Evolutionary conservation across 2,329 filamentous ascomycete genomes (phyloP).

Genomic region (Colletotrichum noveboracense): DNA sequence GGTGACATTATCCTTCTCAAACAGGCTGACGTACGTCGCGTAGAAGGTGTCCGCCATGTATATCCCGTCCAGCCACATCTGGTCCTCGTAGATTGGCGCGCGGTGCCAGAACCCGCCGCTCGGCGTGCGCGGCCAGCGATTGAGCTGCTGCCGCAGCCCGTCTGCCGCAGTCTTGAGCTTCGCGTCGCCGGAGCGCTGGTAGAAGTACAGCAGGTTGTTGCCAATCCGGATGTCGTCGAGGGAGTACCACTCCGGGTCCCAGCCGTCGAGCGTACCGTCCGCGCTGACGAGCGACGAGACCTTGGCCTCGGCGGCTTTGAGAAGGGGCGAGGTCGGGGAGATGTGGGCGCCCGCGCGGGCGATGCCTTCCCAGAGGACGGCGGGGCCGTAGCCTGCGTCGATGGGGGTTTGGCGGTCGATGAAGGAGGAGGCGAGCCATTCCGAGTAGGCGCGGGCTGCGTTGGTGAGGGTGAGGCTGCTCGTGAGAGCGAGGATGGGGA

Average conservation of each 20-base stretch:
- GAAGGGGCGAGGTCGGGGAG: neutral
- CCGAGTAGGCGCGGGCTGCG: neutral
- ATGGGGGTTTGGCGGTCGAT: neutral
- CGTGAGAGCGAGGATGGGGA: neutral
- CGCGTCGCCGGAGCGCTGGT: slow-evolving; percentile 46
- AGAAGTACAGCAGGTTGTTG: slow-evolving; percentile 55
- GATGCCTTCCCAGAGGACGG: slow-evolving; percentile 13
- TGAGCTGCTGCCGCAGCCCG: slow-evolving; percentile 48
- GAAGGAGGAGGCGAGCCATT: slow-evolving; percentile 14
- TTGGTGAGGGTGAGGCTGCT: neutral
- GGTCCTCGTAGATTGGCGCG: slow-evolving; percentile 45
- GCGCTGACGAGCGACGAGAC: slow-evolving; percentile 12
- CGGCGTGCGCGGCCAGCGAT: slow-evolving; percentile 53
- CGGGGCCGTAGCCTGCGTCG: slow-evolving; percentile 1
- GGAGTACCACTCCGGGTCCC: slow-evolving; percentile 54
- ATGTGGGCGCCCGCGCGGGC: neutral
- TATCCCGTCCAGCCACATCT: slow-evolving; percentile 65
- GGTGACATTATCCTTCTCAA: slow-evolving; percentile 39
- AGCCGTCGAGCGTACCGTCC: slow-evolving; percentile 51
- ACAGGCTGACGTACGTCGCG: slow-evolving; percentile 42
- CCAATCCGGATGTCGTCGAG: slow-evolving; percentile 59
- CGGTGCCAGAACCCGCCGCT: slow-evolving; percentile 61
- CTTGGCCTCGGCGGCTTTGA: neutral
- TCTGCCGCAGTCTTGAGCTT: slow-evolving; percentile 56
- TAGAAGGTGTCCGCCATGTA: slow-evolving; percentile 55